Base-by-base conservation (phyloP, 2,329 filamentous ascomycete genomes). In the Cordyceps cicadae region DNA sequence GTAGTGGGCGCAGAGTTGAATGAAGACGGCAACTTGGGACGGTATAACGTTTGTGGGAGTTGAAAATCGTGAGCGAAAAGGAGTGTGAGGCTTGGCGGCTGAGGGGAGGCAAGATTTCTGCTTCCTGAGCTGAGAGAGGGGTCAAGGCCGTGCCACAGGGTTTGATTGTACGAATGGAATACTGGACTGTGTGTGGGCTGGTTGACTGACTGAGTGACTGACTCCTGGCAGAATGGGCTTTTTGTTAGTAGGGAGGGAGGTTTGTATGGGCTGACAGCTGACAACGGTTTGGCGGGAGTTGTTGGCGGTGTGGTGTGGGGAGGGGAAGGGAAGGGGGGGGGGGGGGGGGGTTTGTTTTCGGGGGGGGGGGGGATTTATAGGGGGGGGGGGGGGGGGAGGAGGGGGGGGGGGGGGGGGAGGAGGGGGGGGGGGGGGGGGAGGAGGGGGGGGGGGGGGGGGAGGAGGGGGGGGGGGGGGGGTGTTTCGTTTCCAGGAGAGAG, bases 231-330 rank as follows among this genome's bases (percentile, higher is more conserved):
- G 19, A 46, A 46, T 24, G 41, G 50, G 53, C 29, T 46, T 46
- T 41, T 37, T 15, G 34, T 24, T 24, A 24, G 24, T 24, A 24
- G 24, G 3, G 24, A 51, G 34, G 46, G 1, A 52, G 50, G 50
- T 54, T 43, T 7, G n/a, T 21, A 39, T 41, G 21, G 45, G 39
- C 39, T 50, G 46, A 52, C 32, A 21, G 51, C 24, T 54, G 58
- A 54, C 58, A 60, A 60, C 58, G 58, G 58, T 60, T 34, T 3
- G 58, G 58, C 43, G 32, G 21, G 5, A 32, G 58, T 54, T 37
- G 43, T 48, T 54, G 58, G 58, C 58, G 58, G 58, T 60, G 58
- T 54, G 58, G 14, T 54, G 58, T 54, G 58, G 58, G 45, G 57
- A 51, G 57, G 45, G 26, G 55, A 19, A n/a, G n/a, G n/a, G n/a